A percentile compares a stretch with the other conserved stretches of the same genome.
Conservation (phyloP, 164 flowering plant genomes). For the Buxus sempervirens region DNA sequence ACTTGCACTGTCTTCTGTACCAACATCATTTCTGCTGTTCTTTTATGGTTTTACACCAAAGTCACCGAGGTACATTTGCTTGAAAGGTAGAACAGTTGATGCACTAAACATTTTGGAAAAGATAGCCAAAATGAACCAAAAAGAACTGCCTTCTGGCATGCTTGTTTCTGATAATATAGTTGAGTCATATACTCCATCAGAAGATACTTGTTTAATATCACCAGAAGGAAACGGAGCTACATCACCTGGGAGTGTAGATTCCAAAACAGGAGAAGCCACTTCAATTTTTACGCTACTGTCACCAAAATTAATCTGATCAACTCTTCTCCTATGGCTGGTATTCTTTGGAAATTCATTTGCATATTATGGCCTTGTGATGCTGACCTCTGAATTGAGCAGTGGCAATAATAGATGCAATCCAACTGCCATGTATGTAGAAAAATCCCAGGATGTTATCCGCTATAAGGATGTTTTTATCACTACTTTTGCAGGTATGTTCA, state of each 20-base stretch:
- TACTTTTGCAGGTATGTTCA: too few relatives aligned
- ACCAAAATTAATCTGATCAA: slow-evolving; percentile 55
- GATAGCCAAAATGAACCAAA: slow-evolving; percentile 51
- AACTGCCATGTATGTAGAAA: slow-evolving; percentile 20
- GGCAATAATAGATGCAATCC: slow-evolving; percentile 35
- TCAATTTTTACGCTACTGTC: slow-evolving; percentile 63
- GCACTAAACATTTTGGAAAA: slow-evolving; percentile 54
- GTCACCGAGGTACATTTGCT: slow-evolving; percentile 76
- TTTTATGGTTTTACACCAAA: slow-evolving; percentile 65
- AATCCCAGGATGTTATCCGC: slow-evolving; percentile 21
- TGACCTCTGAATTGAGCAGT: slow-evolving; percentile 67
- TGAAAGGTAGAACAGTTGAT: slow-evolving; percentile 60
- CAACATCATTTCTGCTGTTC: slow-evolving; percentile 61
- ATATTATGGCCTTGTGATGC: too few relatives aligned
- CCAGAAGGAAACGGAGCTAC: slow-evolving; percentile 14
- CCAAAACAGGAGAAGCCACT: slow-evolving; percentile 28
- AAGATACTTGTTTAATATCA: slow-evolving; percentile 41
- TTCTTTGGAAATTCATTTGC: slow-evolving; percentile 91
- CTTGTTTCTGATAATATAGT: slow-evolving; percentile 46
- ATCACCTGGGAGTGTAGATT: slow-evolving; percentile 19
- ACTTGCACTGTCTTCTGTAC: slow-evolving; percentile 73
- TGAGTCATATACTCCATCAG: slow-evolving; percentile 33
- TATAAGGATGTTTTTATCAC: too few relatives aligned
- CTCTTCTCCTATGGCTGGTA: slow-evolving; percentile 80
- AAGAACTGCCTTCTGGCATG: slow-evolving; percentile 57